A percentile compares a stretch with the other conserved stretches of the same genome.
Conservation (phyloP, 768 basidiomycete species). For the Vararia minispora region DNA sequence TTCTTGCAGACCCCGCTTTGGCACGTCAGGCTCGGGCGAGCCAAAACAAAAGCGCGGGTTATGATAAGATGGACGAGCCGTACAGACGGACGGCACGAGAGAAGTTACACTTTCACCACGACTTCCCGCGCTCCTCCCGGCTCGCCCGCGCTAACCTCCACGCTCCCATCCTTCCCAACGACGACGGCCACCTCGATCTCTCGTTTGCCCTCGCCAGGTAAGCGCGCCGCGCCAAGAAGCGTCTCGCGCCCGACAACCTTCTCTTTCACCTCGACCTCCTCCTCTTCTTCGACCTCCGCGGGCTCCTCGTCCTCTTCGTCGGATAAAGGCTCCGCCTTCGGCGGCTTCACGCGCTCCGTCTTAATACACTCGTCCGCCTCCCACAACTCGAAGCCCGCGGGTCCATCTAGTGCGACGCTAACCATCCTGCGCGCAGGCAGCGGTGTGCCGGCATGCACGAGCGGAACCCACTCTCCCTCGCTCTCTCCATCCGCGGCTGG, state of each 20-base stretch:
- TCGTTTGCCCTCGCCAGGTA: slow-evolving; percentile 41
- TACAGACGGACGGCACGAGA: too few relatives aligned
- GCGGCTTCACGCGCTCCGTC: slow-evolving; percentile 43
- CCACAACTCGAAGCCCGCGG: slow-evolving; percentile 62
- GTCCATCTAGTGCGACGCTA: slow-evolving; percentile 38
- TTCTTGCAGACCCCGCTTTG: too few relatives aligned
- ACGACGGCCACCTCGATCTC: slow-evolving; percentile 35
- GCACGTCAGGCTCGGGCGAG: too few relatives aligned
- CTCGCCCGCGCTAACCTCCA: slow-evolving; percentile 30
- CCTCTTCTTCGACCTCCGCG: slow-evolving; percentile 49
- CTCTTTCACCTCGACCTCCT: slow-evolving; percentile 54
- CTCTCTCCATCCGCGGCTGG: slow-evolving; percentile 36
- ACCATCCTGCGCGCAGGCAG: slow-evolving; percentile 57
- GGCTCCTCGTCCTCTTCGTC: slow-evolving; percentile 36
- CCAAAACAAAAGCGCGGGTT: too few relatives aligned
- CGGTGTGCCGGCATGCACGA: slow-evolving; percentile 61
- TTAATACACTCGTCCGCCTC: slow-evolving; percentile 62
- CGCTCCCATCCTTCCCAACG: slow-evolving; percentile 22
- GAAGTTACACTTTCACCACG: too few relatives aligned
- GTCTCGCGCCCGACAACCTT: slow-evolving; percentile 45
- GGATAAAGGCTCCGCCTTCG: slow-evolving; percentile 34
- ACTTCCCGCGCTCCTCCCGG: slow-evolving; percentile 23
- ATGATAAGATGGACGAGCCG: too few relatives aligned
- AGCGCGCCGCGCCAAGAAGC: slow-evolving; percentile 27
- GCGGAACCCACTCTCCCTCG: slow-evolving; percentile 55